Conservation (phyloP, 2,329 filamentous ascomycete species). For the Zymoseptoria crescenta region DNA sequence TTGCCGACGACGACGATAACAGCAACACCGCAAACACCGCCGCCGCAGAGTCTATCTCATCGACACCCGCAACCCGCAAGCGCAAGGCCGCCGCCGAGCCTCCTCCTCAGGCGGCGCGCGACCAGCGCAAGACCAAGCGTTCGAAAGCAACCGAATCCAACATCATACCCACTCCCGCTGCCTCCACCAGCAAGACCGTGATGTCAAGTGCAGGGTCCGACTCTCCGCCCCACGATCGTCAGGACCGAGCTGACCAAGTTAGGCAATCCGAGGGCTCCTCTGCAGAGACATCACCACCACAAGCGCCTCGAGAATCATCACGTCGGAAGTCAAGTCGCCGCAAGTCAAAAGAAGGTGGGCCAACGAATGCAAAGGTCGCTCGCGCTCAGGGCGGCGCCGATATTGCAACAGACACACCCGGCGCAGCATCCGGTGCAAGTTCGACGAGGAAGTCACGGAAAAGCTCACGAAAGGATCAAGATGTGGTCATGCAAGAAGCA, state of each 20-base stretch:
- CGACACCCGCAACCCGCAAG: conserved; percentile 51
- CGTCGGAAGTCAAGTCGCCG: conserved; percentile 69
- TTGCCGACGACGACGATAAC: conserved; percentile 48
- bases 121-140: conserved; percentile 50
- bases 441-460: conserved; percentile 27
- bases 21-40: conserved; percentile 31
- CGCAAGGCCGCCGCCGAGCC: conserved; percentile 58
- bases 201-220: conserved; percentile 70
- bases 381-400: neutral
- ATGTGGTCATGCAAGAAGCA: conserved; percentile 29
- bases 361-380: neutral
- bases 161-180: conserved; percentile 33
- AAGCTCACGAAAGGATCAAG: conserved; percentile 26
- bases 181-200: conserved; percentile 40
- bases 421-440: conserved; percentile 16
- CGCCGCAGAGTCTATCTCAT: conserved; percentile 26
- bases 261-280: conserved; percentile 58
- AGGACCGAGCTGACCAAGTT: conserved; percentile 18
- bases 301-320: conserved; percentile 52
- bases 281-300: conserved; percentile 51
- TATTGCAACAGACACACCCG: neutral
- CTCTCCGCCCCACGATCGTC: conserved; percentile 6
- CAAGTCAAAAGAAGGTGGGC: conserved; percentile 50
- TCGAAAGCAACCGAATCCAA: conserved; percentile 39
- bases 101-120: conserved; percentile 42